Percentiles rank a stretch among this genome's conserved stretches.
These are phyloP conservation scores for Xenosphaeropsis pyriputrescens DNA, from an alignment of 2,329 filamentous ascomycete species.

Conservation along the genomic window DNA sequence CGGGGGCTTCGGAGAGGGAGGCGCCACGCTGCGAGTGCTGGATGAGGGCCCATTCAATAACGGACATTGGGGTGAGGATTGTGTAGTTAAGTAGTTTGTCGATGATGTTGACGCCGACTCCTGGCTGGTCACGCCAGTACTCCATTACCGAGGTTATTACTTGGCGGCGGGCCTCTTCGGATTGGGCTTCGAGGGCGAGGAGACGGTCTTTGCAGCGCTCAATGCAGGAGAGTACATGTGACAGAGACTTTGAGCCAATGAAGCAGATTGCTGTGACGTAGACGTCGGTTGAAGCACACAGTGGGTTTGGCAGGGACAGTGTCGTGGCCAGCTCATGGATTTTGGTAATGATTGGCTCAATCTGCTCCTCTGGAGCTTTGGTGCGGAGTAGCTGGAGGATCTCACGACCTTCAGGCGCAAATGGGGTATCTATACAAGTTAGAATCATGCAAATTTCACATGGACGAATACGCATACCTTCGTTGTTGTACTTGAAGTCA, in stretches of 20 bases:
- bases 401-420: slow-evolving; percentile 71
- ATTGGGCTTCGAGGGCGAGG: slow-evolving; percentile 60
- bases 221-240: slow-evolving; percentile 88
- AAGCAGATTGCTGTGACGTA: slow-evolving; percentile 90
- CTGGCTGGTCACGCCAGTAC: slow-evolving; percentile 89
- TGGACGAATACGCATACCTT: slow-evolving; percentile 37
- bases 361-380: slow-evolving; percentile 74
- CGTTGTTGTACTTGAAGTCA: slow-evolving; percentile 76
- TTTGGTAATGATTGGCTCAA: slow-evolving; percentile 65
- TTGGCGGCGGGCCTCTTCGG: slow-evolving; percentile 64
- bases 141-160: slow-evolving; percentile 82
- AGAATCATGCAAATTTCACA: slow-evolving; percentile 7
- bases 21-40: slow-evolving; percentile 40
- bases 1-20: slow-evolving; percentile 52
- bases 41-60: slow-evolving; percentile 80
- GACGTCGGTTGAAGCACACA: slow-evolving; percentile 80
- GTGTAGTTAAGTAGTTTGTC: slow-evolving; percentile 97
- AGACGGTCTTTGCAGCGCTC: slow-evolving; percentile 88
- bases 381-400: slow-evolving; percentile 65
- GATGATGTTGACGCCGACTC: slow-evolving; percentile 80
- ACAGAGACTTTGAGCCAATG: slow-evolving; percentile 89
- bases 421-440: slow-evolving; percentile 49
- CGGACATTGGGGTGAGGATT: slow-evolving; percentile 72
- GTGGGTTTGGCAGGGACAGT: slow-evolving; percentile 53
- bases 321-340: slow-evolving; percentile 70